Conservation (phyloP, 495 filamentous ascomycete species). For the Penicillium crystallinum region DNA sequence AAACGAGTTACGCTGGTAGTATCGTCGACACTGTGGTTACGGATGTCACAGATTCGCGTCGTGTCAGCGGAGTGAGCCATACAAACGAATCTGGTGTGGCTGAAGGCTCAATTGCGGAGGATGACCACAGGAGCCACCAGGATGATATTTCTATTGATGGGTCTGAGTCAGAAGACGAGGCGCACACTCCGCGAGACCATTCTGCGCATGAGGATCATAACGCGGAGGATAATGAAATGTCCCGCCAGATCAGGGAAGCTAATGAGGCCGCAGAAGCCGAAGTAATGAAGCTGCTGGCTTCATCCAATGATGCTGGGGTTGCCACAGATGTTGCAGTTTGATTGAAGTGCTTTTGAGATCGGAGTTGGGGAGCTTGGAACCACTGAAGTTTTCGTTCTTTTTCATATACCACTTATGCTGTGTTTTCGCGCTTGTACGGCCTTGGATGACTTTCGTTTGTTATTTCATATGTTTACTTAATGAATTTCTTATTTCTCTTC, state of each 20-base stretch:
- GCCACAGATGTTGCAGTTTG: conserved; percentile 37
- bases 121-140: conserved; percentile 9
- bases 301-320: conserved; percentile 41
- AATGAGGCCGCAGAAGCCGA: conserved; percentile 28
- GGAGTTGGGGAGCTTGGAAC: conserved; percentile 13
- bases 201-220: neutral
- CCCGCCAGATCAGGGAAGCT: conserved; percentile 22
- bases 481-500: neutral
- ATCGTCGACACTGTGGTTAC: conserved; percentile 43
- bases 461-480: conserved; percentile 11
- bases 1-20: conserved; percentile 47
- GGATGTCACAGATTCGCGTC: conserved; percentile 45
- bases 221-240: conserved; percentile 11
- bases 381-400: conserved; percentile 9
- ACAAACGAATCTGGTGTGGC: conserved; percentile 29
- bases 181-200: conserved; percentile 11
- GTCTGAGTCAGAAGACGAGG: conserved; percentile 14
- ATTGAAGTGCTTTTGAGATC: conserved; percentile 4
- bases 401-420: conserved; percentile 30
- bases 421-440: conserved; percentile 20
- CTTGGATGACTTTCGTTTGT: conserved; percentile 14
- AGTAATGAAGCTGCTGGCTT: conserved; percentile 26
- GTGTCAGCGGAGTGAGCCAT: conserved; percentile 48
- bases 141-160: conserved; percentile 9
- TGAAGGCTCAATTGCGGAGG: conserved; percentile 10